Evolutionary conservation across 2,329 filamentous ascomycete genomes (phyloP).

Genomic region (Onygena corvina): DNA sequence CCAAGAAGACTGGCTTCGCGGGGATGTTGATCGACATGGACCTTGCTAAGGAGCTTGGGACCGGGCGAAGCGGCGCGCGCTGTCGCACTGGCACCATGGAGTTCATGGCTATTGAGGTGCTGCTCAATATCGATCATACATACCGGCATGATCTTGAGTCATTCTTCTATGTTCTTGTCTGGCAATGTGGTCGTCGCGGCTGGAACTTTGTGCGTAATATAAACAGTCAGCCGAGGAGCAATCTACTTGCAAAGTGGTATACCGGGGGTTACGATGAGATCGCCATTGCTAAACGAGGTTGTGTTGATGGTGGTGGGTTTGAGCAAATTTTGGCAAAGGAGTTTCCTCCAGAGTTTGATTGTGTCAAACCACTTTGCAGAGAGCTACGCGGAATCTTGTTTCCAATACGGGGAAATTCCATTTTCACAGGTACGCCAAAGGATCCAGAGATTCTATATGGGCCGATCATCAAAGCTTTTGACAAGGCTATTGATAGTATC

Average conservation of each 20-base stretch:
- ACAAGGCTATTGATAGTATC: no score
- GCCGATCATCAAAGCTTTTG: constrained; percentile 17
- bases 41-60: constrained; percentile 21
- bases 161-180: constrained; percentile 26
- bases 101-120: constrained; percentile 28
- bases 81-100: constrained; percentile 17
- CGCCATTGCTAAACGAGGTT: constrained; percentile 15
- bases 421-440: constrained; percentile 13
- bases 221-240: background rate
- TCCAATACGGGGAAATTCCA: constrained; percentile 3
- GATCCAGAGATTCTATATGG: constrained; percentile 16
- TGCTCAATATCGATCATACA: constrained; percentile 22
- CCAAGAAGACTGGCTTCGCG: constrained; percentile 10
- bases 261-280: constrained; percentile 20
- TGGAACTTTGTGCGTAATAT: background rate
- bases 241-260: constrained; percentile 20
- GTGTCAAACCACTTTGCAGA: constrained; percentile 19
- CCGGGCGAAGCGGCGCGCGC: constrained; percentile 11
- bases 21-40: constrained; percentile 30
- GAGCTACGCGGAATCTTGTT: constrained; percentile 18
- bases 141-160: constrained; percentile 27
- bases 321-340: constrained; percentile 18
- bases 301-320: constrained; percentile 18
- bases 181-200: constrained; percentile 9
- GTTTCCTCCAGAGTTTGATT: constrained; percentile 20